Conservation (phyloP, 179 eudicot genomes). For the Beta lomatogona region DNA sequence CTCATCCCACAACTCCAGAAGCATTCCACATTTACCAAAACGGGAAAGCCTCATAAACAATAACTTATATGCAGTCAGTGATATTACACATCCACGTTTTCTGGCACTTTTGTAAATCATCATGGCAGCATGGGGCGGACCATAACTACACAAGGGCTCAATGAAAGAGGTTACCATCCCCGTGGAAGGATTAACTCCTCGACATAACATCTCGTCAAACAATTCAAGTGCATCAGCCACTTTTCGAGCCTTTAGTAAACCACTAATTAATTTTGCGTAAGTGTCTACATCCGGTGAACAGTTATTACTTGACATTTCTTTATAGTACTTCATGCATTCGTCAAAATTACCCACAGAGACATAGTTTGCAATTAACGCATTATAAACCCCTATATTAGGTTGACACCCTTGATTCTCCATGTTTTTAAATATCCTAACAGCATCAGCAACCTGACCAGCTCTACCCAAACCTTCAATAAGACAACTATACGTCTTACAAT, state of each 20-base stretch:
- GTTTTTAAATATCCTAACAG: slow-evolving; percentile 56
- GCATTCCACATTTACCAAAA: slow-evolving; percentile 90
- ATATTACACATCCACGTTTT: slow-evolving; percentile 59
- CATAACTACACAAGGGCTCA: slow-evolving; percentile 76
- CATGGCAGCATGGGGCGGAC: slow-evolving; percentile 95
- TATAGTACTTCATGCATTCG: slow-evolving; percentile 57
- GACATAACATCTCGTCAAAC: slow-evolving; percentile 72
- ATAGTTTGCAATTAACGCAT: slow-evolving; percentile 71
- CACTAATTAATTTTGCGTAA: slow-evolving; percentile 52
- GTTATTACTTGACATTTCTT: slow-evolving; percentile 49
- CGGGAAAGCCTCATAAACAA: slow-evolving; percentile 77
- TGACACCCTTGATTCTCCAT: slow-evolving; percentile 50
- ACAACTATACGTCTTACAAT: slow-evolving; percentile 63
- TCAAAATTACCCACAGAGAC: slow-evolving; percentile 53
- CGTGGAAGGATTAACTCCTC: slow-evolving; percentile 57
- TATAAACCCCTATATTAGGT: slow-evolving; percentile 58
- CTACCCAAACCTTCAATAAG: slow-evolving; percentile 80
- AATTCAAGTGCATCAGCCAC: slow-evolving; percentile 91
- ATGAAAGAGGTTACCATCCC: slow-evolving; percentile 75
- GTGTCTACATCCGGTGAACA: slow-evolving; percentile 65
- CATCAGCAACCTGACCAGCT: slow-evolving; percentile 68
- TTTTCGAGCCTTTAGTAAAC: slow-evolving; percentile 63
- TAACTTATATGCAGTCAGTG: slow-evolving; percentile 69
- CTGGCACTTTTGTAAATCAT: slow-evolving; percentile 72
- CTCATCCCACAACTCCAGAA: slow-evolving; percentile 77